Evolutionary conservation across 805 yeast species (phyloP), one percentile per base, ranked within the genome.

Genomic region (Hyphopichia homilentoma): DNA sequence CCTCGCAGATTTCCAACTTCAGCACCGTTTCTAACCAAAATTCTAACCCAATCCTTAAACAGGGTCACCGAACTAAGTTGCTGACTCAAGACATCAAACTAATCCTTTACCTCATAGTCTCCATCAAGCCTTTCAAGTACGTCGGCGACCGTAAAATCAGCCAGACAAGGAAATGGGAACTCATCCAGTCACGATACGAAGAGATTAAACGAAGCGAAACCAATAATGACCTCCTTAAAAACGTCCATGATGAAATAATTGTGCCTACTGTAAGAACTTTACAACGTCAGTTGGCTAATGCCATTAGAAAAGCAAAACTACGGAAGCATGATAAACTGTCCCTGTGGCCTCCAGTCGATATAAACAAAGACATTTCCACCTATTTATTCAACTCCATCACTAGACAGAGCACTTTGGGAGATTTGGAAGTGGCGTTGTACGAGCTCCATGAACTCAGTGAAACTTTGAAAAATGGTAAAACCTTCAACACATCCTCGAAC

Each of bases 261-360:
- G 50, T 56, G 5, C 65, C 65, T 20, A 59, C 67, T 3, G 54
- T 61, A n/a, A 40, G 67, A 21, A 61, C 67, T 0, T 45, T 61
- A 33, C 67, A 61, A 36, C 41, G 67, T 13, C 65, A 61, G 27
- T 40, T 61, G 25, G 51, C 62, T 12, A 36, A 52, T 4, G 65
- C 67, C 6, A 39, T 61, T 16, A 50, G 46, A 34, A 59, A 55
- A 36, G 63, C 61, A 6, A 35, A 35, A 29, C 13, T 16, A 6
- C 37, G 36, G 27, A 19, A 22, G 13, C 9, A n/a, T 29, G 21
- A 27, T 11, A 21, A 22, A n/a, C n/a, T n/a, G n/a, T n/a, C n/a
- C n/a, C n/a, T n/a, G n/a, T n/a, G n/a, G n/a, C n/a, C n/a, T n/a
- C n/a, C n/a, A n/a, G n/a, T n/a, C n/a, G n/a, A n/a, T n/a, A n/a